phyloP scores from a whole-genome alignment of 163 green algal genomes.

The Coccomyxa subellipsoidea region DNA sequence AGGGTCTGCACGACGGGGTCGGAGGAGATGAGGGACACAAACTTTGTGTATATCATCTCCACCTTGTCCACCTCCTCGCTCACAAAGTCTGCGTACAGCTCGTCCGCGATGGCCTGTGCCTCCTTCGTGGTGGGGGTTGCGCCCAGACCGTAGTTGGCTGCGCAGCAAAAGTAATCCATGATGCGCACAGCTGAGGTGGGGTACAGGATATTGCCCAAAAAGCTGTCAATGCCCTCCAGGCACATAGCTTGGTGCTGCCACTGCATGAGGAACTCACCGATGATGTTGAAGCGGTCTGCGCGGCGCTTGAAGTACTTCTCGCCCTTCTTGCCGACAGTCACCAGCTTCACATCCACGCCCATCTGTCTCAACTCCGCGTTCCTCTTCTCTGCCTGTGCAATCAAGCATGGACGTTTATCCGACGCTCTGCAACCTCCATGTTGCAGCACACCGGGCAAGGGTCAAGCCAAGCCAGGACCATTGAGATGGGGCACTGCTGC shows the following conservation, averaged over 20 bases:
- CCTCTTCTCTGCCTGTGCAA: slow-evolving; percentile 78
- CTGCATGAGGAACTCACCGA: no score
- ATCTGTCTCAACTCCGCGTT: slow-evolving; percentile 74
- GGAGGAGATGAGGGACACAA: slow-evolving; percentile 93
- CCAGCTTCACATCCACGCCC: slow-evolving; percentile 75
- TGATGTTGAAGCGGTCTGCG: slow-evolving; percentile 24
- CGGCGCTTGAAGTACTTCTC: slow-evolving; percentile 84
- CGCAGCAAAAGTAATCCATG: background rate
- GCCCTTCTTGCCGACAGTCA: slow-evolving; percentile 90
- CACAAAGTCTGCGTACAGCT: slow-evolving; percentile 97
- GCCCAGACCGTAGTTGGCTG: slow-evolving; percentile 80
- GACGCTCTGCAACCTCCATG: no score
- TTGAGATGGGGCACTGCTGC: no score
- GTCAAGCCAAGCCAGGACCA: no score
- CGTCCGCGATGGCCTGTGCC: slow-evolving; percentile 93
- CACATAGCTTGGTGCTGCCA: no score
- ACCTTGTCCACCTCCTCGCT: slow-evolving; percentile 91
- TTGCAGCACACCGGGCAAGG: no score
- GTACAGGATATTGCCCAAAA: no score
- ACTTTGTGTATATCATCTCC: slow-evolving; percentile 98
- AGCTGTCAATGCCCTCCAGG: no score
- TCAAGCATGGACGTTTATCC: no score
- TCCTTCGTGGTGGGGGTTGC: slow-evolving; percentile 91
- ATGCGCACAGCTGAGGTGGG: no score
- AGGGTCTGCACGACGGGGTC: slow-evolving; percentile 94